These are phyloP conservation scores for Euphrasia confusa DNA, from an alignment of 257 asterid species.

Conservation along the genomic window DNA sequence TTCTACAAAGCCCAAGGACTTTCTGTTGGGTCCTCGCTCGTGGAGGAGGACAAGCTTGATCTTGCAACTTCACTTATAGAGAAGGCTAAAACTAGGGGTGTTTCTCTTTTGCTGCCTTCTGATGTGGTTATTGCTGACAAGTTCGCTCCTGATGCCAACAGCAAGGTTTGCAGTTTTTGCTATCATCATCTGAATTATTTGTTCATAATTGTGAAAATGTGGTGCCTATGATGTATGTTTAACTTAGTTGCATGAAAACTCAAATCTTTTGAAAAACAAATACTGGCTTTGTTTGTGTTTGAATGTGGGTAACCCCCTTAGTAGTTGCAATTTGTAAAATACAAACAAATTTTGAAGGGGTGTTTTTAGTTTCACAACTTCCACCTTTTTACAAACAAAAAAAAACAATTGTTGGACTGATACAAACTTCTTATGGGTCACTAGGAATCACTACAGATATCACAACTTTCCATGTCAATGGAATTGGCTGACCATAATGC, in stretches of 20 bases:
- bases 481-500: not conserved
- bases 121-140: conserved; percentile 44
- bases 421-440: too few species aligned
- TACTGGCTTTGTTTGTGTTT: not conserved
- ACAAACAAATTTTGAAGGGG: not conserved
- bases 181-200: not conserved
- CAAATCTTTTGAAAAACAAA: not conserved
- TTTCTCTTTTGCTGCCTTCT: conserved; percentile 39
- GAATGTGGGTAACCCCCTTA: not conserved
- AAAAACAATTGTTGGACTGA: too few species aligned
- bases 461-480: not conserved
- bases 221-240: not conserved
- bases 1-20: conserved; percentile 48
- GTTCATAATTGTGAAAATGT: too few species aligned
- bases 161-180: conserved; percentile 29
- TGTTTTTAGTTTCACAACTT: too few species aligned
- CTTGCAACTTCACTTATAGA: conserved; percentile 40
- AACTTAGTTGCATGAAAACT: too few species aligned
- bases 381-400: too few species aligned
- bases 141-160: conserved; percentile 41
- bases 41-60: conserved; percentile 45
- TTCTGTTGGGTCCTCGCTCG: conserved; percentile 46
- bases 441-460: not conserved
- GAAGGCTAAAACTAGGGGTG: conserved; percentile 44
- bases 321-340: not conserved